phyloP scores from a whole-genome alignment of 2,329 filamentous ascomycete species.

The Aspergillus transmontanensis region DNA sequence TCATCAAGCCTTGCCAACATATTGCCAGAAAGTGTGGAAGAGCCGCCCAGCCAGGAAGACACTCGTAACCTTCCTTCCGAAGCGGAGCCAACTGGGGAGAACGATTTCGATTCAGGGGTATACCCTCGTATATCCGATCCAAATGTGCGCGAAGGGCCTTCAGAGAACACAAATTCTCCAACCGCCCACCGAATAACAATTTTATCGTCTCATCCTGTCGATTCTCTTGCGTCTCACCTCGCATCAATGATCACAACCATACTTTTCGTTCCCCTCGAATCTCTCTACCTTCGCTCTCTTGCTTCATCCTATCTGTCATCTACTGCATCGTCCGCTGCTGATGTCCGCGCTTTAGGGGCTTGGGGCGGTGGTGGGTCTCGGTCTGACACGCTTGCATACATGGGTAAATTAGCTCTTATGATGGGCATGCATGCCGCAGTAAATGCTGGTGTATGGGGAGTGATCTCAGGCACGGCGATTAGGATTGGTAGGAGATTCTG shows the following conservation, averaged over 20 bases:
- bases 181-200: constrained; percentile 44
- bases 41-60: constrained; percentile 29
- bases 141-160: constrained; percentile 19
- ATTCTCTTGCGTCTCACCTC: constrained; percentile 46
- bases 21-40: constrained; percentile 36
- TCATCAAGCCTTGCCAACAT: constrained; percentile 24
- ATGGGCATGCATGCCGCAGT: constrained; percentile 40
- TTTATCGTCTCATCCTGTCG: constrained; percentile 45
- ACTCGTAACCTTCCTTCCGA: constrained; percentile 17
- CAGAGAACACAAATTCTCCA: constrained; percentile 10
- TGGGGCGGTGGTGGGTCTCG: constrained; percentile 40
- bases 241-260: constrained; percentile 39
- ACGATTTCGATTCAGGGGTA: constrained; percentile 17
- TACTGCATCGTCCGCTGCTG: constrained; percentile 26
- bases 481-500: constrained; percentile 43
- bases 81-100: constrained; percentile 15
- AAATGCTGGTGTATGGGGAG: constrained; percentile 41
- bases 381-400: constrained; percentile 35
- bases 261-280: constrained; percentile 45
- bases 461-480: constrained; percentile 41
- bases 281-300: constrained; percentile 43
- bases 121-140: constrained; percentile 22
- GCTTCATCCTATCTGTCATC: constrained; percentile 40
- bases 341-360: constrained; percentile 33
- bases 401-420: constrained; percentile 40